Conservation (phyloP, 2,329 filamentous ascomycete species). For the Monosporascus sp. region DNA sequence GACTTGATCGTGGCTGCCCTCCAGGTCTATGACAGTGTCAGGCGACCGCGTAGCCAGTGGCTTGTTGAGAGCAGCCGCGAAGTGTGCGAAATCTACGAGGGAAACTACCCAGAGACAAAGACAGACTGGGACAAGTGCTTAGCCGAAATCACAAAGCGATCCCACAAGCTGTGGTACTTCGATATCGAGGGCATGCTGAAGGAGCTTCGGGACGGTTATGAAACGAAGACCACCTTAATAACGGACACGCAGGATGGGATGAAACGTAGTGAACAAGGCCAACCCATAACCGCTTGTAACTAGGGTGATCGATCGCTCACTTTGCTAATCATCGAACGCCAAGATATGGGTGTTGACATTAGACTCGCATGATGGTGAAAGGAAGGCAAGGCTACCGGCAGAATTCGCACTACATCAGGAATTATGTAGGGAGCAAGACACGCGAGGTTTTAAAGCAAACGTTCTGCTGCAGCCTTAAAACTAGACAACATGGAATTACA, state of each 20-base stretch:
- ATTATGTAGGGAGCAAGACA: too few species aligned
- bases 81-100: conserved; percentile 16
- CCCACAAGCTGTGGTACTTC: conserved; percentile 17
- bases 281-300: neutral
- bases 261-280: neutral
- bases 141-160: conserved; percentile 15
- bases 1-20: conserved; percentile 10
- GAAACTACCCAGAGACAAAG: conserved; percentile 11
- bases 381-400: too few species aligned
- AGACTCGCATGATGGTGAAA: too few species aligned
- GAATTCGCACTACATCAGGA: too few species aligned
- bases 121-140: conserved; percentile 16
- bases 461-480: too few species aligned
- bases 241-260: neutral
- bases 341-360: too few species aligned
- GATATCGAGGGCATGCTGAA: conserved; percentile 14
- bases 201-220: neutral
- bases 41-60: conserved; percentile 16
- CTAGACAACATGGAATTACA: too few species aligned
- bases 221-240: neutral
- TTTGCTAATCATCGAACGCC: too few species aligned
- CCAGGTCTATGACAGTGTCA: conserved; percentile 9
- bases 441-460: too few species aligned
- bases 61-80: conserved; percentile 17
- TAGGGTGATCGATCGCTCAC: too few species aligned